Evolutionary conservation across 805 yeast genomes (phyloP), one percentile per base, ranked within the genome.

Genomic region (Starmerella apis): DNA sequence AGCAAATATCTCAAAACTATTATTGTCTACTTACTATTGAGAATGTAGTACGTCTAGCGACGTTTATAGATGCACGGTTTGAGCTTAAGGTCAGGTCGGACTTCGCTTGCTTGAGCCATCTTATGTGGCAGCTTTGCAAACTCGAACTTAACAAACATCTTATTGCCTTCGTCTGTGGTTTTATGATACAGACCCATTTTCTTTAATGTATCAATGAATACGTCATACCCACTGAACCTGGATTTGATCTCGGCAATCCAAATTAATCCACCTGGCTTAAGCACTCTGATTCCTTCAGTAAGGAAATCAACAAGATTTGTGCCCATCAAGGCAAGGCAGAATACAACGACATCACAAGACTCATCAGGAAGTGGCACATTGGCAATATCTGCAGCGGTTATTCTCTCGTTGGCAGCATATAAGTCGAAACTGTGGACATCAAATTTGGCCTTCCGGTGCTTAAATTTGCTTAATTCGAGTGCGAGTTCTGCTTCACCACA

Each of bases 191-290:
- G 85, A 0, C 97, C 98, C 51, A 57, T 46, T 46, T 77, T 66
- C 63, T 86, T 86, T 59, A 92, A 71, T 1, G 83, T 79, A 22
- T 83, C 77, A 11, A 82, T 85, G 67, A 92, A 92, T 59, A 83
- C 88, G 8, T 56, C 48, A 13, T 64, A 65, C 30, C 66, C 65
- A 18, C 50, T 50, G 60, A 92, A 85, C 61, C 99, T 73, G 1
- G 96, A 86, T 67, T 90, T 90, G 68, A 92, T 92, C 64, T 92
- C 99, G 2, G 97, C 92, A 43, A 92, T 86, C 98, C 98, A 92
- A 43, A 92, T 68, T 64, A 90, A 95, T 24, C 99, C 97, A 53
- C 86, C 74, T 38, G 95, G 95, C 9, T 86, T 81, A 47, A 92
- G 70, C 16, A 92, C 72, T 61, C 99, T 74, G 62, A 83, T 75